phyloP scores from a whole-genome alignment of 805 yeast genomes.

The Candida pseudofarinosa region DNA sequence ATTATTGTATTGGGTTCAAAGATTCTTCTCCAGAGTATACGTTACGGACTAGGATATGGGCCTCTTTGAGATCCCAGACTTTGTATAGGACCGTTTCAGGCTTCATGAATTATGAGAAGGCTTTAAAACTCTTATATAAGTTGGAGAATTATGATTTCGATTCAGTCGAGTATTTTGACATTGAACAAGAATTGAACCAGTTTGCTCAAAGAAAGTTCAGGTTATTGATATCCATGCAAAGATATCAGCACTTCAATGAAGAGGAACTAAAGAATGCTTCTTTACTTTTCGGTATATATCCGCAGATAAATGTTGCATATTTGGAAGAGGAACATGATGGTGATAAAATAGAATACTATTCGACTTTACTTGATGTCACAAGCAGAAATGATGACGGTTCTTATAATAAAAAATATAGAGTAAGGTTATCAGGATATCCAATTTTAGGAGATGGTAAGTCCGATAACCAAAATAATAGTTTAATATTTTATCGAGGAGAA shows the following conservation, averaged over 20 bases:
- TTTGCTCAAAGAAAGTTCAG: constrained; percentile 78
- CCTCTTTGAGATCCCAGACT: constrained; percentile 79
- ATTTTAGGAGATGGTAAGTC: constrained; percentile 95
- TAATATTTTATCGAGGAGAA: constrained; percentile 88
- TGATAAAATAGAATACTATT: constrained; percentile 47
- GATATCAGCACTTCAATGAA: constrained; percentile 59
- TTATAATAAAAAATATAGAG: constrained; percentile 39
- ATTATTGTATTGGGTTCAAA: constrained; percentile 69
- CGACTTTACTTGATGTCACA: constrained; percentile 48
- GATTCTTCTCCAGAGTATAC: constrained; percentile 59
- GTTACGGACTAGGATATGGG: constrained; percentile 80
- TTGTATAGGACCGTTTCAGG: constrained; percentile 81
- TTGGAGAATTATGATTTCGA: constrained; percentile 59
- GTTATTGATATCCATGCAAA: constrained; percentile 84
- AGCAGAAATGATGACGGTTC: constrained; percentile 53
- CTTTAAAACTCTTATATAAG: constrained; percentile 63
- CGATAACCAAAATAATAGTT: constrained; percentile 87
- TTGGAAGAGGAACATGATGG: constrained; percentile 46
- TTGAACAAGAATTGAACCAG: constrained; percentile 17
- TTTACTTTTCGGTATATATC: constrained; percentile 66
- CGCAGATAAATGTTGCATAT: constrained; percentile 56
- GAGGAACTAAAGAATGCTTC: constrained; percentile 68
- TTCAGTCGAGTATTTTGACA: constrained; percentile 5
- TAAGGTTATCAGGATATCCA: constrained; percentile 89
- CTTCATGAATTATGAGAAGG: constrained; percentile 72